A percentile compares a stretch with the other conserved stretches of the same genome.
These are phyloP conservation scores for Solanum infundibuliforme DNA, from an alignment of 257 asterid genomes.

Conservation along the genomic window DNA sequence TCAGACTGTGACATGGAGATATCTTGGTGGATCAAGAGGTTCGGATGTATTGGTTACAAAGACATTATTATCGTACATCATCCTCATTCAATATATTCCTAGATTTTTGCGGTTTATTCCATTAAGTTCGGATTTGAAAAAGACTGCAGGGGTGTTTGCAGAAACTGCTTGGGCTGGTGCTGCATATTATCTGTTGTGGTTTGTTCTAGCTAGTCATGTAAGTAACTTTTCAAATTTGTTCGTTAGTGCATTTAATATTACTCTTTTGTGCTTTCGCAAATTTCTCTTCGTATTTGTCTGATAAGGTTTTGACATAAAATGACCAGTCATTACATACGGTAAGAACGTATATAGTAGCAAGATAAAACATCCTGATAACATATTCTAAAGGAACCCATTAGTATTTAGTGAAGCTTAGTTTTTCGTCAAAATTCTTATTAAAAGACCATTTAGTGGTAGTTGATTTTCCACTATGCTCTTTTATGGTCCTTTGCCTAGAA, in stretches of 20 bases:
- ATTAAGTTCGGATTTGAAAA: slow-evolving; percentile 76
- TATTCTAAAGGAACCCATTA: not conserved
- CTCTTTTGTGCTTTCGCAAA: not conserved
- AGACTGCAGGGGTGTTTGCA: slow-evolving; percentile 89
- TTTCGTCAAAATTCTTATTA: not conserved
- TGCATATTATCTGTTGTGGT: slow-evolving; percentile 85
- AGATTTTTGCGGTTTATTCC: slow-evolving; percentile 73
- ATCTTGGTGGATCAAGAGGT: slow-evolving; percentile 46
- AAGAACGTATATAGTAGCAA: not conserved
- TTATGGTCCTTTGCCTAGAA: not conserved
- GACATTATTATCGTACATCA: slow-evolving; percentile 52
- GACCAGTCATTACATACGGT: not conserved
- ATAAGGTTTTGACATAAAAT: not conserved
- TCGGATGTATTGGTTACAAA: slow-evolving; percentile 75
- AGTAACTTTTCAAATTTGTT: slow-evolving; percentile 12
- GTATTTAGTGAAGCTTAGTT: not conserved
- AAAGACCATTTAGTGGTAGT: not conserved
- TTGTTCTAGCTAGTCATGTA: slow-evolving; percentile 92
- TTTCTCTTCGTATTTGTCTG: not conserved
- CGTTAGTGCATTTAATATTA: not conserved
- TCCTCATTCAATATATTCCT: slow-evolving; percentile 71
- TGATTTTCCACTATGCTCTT: not conserved
- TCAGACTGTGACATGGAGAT: slow-evolving; percentile 87
- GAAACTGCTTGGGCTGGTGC: slow-evolving; percentile 99
- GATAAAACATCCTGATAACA: not conserved